phyloP scores from a whole-genome alignment of 108 stramenopile species.

The Skeletonema potamos region DNA sequence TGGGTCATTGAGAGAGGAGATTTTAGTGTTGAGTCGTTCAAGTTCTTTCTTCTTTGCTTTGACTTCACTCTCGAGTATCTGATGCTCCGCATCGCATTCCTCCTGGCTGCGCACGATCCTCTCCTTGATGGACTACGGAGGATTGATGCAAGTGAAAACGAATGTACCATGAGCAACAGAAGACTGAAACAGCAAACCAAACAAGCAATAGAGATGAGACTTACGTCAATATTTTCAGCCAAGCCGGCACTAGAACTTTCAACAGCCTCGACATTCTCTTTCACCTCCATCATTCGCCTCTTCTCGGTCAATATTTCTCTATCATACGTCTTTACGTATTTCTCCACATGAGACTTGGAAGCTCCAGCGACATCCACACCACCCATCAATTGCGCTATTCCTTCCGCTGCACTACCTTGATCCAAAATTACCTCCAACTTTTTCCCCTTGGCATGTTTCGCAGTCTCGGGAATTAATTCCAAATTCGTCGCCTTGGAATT shows the following conservation, averaged over 20 bases:
- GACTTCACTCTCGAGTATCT: constrained; percentile 61
- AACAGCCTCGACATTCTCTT: constrained; percentile 53
- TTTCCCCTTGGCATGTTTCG: constrained; percentile 44
- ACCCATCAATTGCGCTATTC: constrained; percentile 43
- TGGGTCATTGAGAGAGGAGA: constrained; percentile 75
- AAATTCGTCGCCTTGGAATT: constrained; percentile 52
- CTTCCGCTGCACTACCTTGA: constrained; percentile 34
- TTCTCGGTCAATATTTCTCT: constrained; percentile 26
- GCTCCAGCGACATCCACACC: constrained; percentile 49
- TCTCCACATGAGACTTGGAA: constrained; percentile 42
- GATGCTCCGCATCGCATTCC: constrained; percentile 44
- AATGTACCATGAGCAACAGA: neutral
- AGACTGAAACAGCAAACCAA: neutral
- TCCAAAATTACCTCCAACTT: constrained; percentile 48
- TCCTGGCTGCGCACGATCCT: constrained; percentile 53
- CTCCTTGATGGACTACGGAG: constrained; percentile 46
- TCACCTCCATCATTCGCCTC: constrained; percentile 49
- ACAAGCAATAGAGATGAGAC: neutral
- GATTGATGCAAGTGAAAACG: neutral
- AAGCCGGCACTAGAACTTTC: constrained; percentile 54
- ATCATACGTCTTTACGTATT: constrained; percentile 36
- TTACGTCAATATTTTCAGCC: constrained; percentile 43
- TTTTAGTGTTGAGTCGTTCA: constrained; percentile 61
- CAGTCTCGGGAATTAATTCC: constrained; percentile 51
- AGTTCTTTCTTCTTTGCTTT: constrained; percentile 62